These are phyloP conservation scores for Volvox africanus DNA, from an alignment of 139 green algal genomes.

Conservation along the genomic window DNA sequence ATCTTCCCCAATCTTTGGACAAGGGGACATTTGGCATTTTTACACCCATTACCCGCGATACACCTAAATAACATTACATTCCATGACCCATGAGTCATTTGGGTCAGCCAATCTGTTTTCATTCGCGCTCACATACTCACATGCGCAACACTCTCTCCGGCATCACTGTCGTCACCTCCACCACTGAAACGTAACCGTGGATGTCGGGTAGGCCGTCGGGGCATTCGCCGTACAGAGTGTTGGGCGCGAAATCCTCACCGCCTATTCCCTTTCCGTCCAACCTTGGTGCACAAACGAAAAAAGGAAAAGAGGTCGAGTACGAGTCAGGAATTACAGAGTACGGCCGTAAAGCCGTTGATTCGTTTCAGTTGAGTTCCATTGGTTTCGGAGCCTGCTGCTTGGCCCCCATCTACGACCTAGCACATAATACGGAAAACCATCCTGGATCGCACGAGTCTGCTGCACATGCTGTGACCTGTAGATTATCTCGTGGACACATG, in stretches of 20 bases:
- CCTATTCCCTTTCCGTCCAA: conserved; percentile 22
- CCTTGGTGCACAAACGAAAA: not conserved
- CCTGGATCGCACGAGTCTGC: too few species aligned
- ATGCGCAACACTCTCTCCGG: not conserved
- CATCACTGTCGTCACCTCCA: not conserved
- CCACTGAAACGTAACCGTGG: not conserved
- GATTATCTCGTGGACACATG: not conserved
- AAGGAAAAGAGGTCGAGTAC: not conserved
- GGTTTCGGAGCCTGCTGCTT: not conserved
- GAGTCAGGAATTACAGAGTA: not conserved
- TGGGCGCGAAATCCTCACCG: not conserved
- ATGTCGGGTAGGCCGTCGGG: not conserved
- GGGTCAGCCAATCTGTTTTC: not conserved
- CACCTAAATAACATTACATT: not conserved
- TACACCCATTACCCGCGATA: too few species aligned
- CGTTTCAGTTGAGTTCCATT: not conserved
- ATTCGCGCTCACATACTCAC: not conserved
- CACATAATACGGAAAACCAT: not conserved
- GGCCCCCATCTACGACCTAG: not conserved
- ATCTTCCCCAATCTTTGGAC: too few species aligned
- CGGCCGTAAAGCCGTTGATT: not conserved
- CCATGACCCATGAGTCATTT: too few species aligned
- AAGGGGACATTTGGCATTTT: too few species aligned
- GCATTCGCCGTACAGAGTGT: conserved; percentile 46
- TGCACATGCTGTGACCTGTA: too few species aligned